phyloP scores from a whole-genome alignment of 805 yeast species.

The Saccharomycopsis guyanensis region DNA sequence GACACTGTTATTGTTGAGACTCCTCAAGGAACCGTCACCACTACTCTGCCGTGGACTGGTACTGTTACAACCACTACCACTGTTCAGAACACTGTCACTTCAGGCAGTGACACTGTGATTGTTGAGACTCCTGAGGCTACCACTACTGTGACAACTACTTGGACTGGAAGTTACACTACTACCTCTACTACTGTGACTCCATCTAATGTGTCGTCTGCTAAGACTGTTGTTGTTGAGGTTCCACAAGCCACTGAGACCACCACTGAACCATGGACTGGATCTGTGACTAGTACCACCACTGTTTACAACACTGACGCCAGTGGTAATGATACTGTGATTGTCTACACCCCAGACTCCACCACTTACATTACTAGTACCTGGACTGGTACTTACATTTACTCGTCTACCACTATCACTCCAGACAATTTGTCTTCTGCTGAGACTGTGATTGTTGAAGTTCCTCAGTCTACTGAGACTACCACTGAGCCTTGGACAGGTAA shows the following conservation, averaged over 20 bases:
- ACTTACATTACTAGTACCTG: neutral
- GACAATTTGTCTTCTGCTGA: neutral
- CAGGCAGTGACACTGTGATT: neutral
- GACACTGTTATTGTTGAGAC: neutral
- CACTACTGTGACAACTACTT: conserved; percentile 1
- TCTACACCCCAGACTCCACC: conserved; percentile 3
- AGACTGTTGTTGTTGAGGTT: neutral
- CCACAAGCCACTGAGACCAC: conserved; percentile 7
- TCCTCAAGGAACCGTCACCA: conserved; percentile 1
- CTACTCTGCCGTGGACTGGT: conserved; percentile 7
- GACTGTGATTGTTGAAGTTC: conserved; percentile 2
- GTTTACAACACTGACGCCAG: neutral
- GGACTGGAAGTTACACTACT: conserved; percentile 5
- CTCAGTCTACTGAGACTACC: conserved; percentile 1
- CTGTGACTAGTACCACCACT: conserved; percentile 6
- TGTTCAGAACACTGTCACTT: neutral
- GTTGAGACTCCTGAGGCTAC: neutral
- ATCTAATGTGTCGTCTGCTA: neutral
- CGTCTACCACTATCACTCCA: conserved; percentile 1
- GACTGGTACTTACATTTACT: neutral
- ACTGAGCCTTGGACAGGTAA: conserved; percentile 5
- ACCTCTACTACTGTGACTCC: conserved; percentile 1
- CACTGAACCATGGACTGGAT: conserved; percentile 9
- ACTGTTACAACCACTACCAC: neutral
- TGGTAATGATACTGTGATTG: neutral